Evolutionary conservation across 2,329 filamentous ascomycete genomes (phyloP).

Genomic region (Alternaria triticina): DNA sequence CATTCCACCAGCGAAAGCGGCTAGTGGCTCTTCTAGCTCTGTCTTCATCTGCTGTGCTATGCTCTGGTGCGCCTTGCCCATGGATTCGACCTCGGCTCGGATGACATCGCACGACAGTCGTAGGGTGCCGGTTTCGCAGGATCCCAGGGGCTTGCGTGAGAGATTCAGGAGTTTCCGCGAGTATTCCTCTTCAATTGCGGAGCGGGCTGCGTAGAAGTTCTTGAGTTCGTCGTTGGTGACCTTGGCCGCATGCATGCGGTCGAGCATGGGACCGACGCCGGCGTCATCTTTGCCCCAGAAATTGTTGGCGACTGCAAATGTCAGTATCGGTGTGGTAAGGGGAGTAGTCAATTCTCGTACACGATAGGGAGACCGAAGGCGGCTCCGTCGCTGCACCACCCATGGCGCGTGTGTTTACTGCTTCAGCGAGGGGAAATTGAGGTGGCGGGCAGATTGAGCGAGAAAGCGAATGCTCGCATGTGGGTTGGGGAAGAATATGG

Average conservation of each 20-base stretch:
- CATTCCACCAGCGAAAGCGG: conserved; percentile 90
- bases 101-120: conserved; percentile 85
- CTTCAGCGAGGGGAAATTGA: conserved; percentile 25
- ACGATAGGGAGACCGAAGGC: conserved; percentile 72
- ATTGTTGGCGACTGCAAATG: conserved; percentile 84
- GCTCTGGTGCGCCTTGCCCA: conserved; percentile 90
- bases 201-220: conserved; percentile 87
- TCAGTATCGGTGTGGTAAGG: conserved; percentile 36
- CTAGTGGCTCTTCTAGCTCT: conserved; percentile 91
- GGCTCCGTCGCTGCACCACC: conserved; percentile 65
- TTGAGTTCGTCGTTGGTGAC: conserved; percentile 87
- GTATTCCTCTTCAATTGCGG: conserved; percentile 96
- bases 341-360: not conserved
- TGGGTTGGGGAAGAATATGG: conserved; percentile 24
- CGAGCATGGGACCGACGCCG: conserved; percentile 86
- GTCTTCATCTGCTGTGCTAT: conserved; percentile 95
- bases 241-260: conserved; percentile 94
- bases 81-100: conserved; percentile 86
- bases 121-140: conserved; percentile 83
- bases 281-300: conserved; percentile 99
- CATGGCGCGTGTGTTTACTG: conserved; percentile 56
- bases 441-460: conserved; percentile 12
- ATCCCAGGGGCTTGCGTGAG: conserved; percentile 86
- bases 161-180: conserved; percentile 85
- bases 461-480: conserved; percentile 23